Percentiles rank a stretch among this genome's conserved stretches.
These are phyloP conservation scores for Saccharomyces kudriavzevii DNA, from an alignment of 805 yeast genomes.

Conservation along the genomic window DNA sequence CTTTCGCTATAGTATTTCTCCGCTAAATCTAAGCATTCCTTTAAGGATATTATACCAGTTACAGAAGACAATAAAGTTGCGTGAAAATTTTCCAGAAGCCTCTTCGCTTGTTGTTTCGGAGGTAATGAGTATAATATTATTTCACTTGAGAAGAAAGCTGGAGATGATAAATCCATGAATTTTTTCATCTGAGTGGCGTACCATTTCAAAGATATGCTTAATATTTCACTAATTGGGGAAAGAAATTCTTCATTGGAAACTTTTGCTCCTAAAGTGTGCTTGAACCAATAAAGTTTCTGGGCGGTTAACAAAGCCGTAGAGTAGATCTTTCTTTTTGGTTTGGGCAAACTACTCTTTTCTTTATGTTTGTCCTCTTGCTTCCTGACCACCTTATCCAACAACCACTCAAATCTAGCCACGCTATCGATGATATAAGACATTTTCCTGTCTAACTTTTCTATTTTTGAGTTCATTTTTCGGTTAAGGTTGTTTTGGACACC, in stretches of 20 bases:
- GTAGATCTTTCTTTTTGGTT: constrained; percentile 12
- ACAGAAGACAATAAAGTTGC: constrained; percentile 13
- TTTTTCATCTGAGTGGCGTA: constrained; percentile 19
- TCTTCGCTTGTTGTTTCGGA: constrained; percentile 16
- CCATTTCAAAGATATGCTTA: constrained; percentile 20
- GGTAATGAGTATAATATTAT: constrained; percentile 18
- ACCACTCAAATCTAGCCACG: constrained; percentile 18
- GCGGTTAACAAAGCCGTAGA: constrained; percentile 17
- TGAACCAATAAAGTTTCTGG: constrained; percentile 19
- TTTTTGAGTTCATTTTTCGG: constrained; percentile 2
- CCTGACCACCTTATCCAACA: constrained; percentile 10
- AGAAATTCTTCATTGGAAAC: constrained; percentile 9
- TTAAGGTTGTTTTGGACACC: not conserved
- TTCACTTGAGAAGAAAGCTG: constrained; percentile 9
- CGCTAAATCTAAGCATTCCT: constrained; percentile 13
- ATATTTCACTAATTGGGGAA: constrained; percentile 15
- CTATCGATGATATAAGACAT: constrained; percentile 18
- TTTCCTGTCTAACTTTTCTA: constrained; percentile 18
- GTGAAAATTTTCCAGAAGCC: constrained; percentile 18
- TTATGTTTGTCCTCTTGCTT: constrained; percentile 3
- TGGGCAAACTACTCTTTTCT: not conserved
- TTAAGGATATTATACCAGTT: constrained; percentile 13
- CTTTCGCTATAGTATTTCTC: constrained; percentile 16
- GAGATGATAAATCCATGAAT: constrained; percentile 21
- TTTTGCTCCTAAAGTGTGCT: constrained; percentile 8